Base-by-base conservation (phyloP, 345 rosid genomes). In the Eucalyptus pumila region DNA sequence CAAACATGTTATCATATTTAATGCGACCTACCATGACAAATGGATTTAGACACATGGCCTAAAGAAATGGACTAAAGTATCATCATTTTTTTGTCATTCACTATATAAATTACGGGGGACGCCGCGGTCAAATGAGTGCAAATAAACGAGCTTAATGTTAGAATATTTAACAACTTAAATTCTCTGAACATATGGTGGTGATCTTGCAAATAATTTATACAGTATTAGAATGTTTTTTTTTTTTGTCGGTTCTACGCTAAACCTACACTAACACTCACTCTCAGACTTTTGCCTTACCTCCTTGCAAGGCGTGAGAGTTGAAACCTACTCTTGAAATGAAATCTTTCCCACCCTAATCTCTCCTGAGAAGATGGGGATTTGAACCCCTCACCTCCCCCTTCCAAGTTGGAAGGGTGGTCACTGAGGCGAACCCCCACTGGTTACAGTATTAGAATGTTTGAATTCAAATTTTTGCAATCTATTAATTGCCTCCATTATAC, bases 181-280 rank as follows among this genome's bases (percentile, higher is more conserved):
- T 72, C 12, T 19, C 9, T 5, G 0, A 37, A 34, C 2, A 3
- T 2, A 69, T 7, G 12, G 6, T 2, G 11, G 4, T 69, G 24
- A 17, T 17, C 44, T 69, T 6, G 11, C 13, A 9, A 69, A 34
- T 34, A 34, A 69, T 69, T 69, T 9, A 69, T 34, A 9, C 2
- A 23, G 11, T 69, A 34, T 37, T 4, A 8, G n/a, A n/a, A n/a
- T n/a, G n/a, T n/a, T n/a, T n/a, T n/a, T n/a, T n/a, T n/a, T n/a
- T n/a, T n/a, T n/a, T n/a, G n/a, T n/a, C n/a, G n/a, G n/a, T n/a
- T n/a, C n/a, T n/a, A n/a, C n/a, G n/a, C n/a, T n/a, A n/a, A n/a
- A n/a, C n/a, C n/a, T n/a, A n/a, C n/a, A n/a, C n/a, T n/a, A n/a
- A n/a, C n/a, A n/a, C n/a, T n/a, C n/a, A n/a, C n/a, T n/a, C n/a